Evolutionary conservation across 2,329 filamentous ascomycete genomes (phyloP).

Genomic region (Cladorrhinum sp.): DNA sequence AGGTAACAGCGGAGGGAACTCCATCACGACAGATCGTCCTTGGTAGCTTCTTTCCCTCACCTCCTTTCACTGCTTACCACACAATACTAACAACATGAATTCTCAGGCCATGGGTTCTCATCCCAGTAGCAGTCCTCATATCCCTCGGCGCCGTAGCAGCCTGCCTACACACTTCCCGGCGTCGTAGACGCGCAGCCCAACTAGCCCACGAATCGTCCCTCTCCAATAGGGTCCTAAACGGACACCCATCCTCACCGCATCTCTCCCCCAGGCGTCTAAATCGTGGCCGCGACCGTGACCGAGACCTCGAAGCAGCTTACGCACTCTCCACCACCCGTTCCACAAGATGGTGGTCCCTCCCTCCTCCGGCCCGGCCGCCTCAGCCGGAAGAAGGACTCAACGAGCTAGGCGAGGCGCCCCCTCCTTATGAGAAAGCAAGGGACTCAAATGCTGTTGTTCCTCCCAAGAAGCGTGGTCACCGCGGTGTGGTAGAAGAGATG

Average conservation of each 20-base stretch:
- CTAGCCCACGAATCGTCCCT: conserved; percentile 17
- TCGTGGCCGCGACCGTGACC: background rate
- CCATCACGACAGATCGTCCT: background rate
- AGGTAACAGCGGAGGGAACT: background rate
- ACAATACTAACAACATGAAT: background rate
- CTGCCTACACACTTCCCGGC: conserved; percentile 44
- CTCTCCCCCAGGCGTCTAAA: background rate
- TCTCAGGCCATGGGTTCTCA: conserved; percentile 50
- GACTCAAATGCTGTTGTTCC: background rate
- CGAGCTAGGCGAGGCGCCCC: conserved; percentile 62
- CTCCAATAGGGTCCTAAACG: background rate
- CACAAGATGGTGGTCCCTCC: background rate
- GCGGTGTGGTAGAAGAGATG: background rate
- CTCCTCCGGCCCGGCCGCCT: background rate
- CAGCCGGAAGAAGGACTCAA: conserved; percentile 54
- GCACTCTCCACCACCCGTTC: background rate
- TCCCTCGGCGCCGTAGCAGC: conserved; percentile 38
- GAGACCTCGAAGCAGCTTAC: background rate
- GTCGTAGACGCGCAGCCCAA: conserved; percentile 14
- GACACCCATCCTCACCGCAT: background rate
- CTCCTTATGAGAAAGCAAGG: conserved; percentile 48
- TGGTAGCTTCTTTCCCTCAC: background rate
- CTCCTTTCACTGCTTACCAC: background rate
- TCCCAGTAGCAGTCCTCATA: conserved; percentile 46
- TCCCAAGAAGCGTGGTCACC: background rate